Conservation (phyloP, 148 eudicot species). For the Amaranthus palmeri region DNA sequence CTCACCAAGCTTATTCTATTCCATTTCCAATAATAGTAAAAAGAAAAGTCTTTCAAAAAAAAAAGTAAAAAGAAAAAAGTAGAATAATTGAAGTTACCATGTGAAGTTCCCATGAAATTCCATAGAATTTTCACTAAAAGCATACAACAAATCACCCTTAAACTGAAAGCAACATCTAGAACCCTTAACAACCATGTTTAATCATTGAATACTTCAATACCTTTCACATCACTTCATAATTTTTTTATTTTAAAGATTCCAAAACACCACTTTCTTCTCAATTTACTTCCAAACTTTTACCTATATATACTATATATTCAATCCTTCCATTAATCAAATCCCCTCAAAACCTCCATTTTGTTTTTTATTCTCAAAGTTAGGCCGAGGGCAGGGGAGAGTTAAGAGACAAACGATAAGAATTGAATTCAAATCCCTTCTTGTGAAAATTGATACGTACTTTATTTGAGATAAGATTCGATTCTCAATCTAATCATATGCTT, state of each 20-base stretch:
- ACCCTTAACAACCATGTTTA: neutral
- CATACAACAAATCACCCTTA: neutral
- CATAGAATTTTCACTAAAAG: constrained; percentile 3
- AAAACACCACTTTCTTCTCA: neutral
- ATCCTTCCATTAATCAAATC: too few species aligned
- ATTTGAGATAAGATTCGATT: too few species aligned
- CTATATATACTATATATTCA: neutral
- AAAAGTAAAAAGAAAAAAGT: neutral
- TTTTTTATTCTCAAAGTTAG: too few species aligned
- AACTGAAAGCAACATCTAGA: constrained; percentile 13
- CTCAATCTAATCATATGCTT: too few species aligned
- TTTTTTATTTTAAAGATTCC: constrained; percentile 18
- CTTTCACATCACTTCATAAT: constrained; percentile 26
- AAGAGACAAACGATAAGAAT: too few species aligned
- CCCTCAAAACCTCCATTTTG: too few species aligned
- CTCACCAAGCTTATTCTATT: too few species aligned
- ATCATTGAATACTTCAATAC: constrained; percentile 10
- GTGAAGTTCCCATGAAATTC: neutral
- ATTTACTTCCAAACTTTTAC: neutral
- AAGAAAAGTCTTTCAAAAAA: neutral
- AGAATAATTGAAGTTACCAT: neutral
- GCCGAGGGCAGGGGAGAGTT: too few species aligned
- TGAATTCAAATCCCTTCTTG: too few species aligned
- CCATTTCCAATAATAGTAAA: too few species aligned
- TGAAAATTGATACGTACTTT: too few species aligned